Evolutionary conservation across 441 rosid genomes (phyloP), one percentile per base, ranked within the genome.

Genomic region (Omphalea diandra): DNA sequence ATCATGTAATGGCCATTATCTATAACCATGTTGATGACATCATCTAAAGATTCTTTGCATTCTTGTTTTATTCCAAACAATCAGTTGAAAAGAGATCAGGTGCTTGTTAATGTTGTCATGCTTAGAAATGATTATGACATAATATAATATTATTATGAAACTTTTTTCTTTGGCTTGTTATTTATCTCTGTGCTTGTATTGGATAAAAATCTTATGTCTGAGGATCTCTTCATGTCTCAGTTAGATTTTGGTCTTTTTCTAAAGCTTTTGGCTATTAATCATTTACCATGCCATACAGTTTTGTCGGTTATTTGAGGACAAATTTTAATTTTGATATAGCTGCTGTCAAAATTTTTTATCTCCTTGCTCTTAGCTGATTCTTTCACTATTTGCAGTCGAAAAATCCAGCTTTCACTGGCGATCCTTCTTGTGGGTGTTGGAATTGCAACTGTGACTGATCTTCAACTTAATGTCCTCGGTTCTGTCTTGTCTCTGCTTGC

Each of bases 371-470:
- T 76, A 41, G 63, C 53, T 78, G 41, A 74, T 63, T 50, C n/a
- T 47, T 46, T 31, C 52, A 68, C 53, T 33, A 31, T 76, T 50
- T 89, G 91, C 94, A 94, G 99, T 84, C 85, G 89, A 70, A 87
- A 80, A 36, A 80, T 94, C 69, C 99, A 94, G 78, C 74, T 92
- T 85, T 82, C 99, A 41, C 79, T 94, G 44, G 61, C 55, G 65
- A 83, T 94, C 81, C 98, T 94, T 80, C 99, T 94, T 67, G 41
- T 90, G 73, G 99, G 99, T 76, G 99, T 94, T 79, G 99, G 98
- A 76, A 92, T 94, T 77, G 99, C 99, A 60, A 94, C 99, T 22
- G 96, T 94, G 60, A 94, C 99, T 53, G 99, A 94, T 88, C 91
- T 94, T 80, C 99, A 94, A 80, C 98, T 94, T 75, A 94, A 94